Evolutionary conservation across 2,329 filamentous ascomycete genomes (phyloP), one percentile per base, ranked within the genome.

Genomic region (Exophiala phaeomuriformis): DNA sequence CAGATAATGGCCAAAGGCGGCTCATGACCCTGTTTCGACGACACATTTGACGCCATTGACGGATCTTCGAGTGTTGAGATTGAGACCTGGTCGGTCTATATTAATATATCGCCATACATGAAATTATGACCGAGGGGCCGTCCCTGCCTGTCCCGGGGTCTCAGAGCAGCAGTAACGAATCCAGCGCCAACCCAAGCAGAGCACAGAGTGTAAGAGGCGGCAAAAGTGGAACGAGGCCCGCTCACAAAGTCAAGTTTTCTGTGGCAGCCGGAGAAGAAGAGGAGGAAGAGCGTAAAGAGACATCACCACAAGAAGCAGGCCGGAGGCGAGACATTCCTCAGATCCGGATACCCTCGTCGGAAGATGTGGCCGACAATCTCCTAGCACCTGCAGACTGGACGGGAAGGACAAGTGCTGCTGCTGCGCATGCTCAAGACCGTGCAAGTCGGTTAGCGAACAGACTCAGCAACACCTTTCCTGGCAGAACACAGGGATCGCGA

Each of bases 161-260:
- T 31, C 30, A 47, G 32, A 33, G 43, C 39, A 49, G 37, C 27
- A 59, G 51, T 49, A 54, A 50, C 35, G 41, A 39, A 32, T 47
- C 57, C 27, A 54, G 49, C 28, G 12, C 46, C 10, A 47, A 40
- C 39, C 32, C 46, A 3, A 49, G 44, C 37, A 41, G 46, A 9
- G 47, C 27, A 6, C 51, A 49, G 35, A 55, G 43, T 40, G 19
- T 42, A 39, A 47, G 49, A 42, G 39, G 41, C 29, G 12, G 28
- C 6, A 47, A 33, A 33, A 28, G 12, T 28, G 39, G 39, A 27
- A 28, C n/a, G 29, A 52, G 39, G 46, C 43, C 46, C 2, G 31
- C 39, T 28, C 52, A 52, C 8, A 59, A 59, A 46, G 57, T 59
- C 49, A 59, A 57, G 39, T 59, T 59, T 37, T 52, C 44, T 10